Evolutionary conservation across 1,284 basidiomycete genomes (phyloP), one percentile per base, ranked within the genome.

Genomic region (Golubevia pallescens): DNA sequence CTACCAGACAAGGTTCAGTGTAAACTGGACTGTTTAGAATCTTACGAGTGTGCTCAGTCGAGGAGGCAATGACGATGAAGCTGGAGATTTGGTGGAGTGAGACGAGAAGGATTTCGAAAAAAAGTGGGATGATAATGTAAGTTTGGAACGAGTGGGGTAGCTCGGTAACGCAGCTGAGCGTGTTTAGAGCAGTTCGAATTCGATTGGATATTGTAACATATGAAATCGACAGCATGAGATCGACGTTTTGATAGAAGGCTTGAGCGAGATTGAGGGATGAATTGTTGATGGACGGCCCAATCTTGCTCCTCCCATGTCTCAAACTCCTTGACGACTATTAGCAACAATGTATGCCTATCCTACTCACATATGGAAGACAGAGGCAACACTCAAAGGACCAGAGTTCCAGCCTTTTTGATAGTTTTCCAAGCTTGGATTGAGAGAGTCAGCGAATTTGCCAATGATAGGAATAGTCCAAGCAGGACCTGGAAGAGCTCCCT

Each of bases 1-100:
- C 89, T 52, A 97, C 94, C 19, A 99, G 91, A 86, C 94, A 97
- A 3, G 96, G 96, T 74, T 85, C 82, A 14, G 81, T 69, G 57
- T 77, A 84, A 1, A 66, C 72, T 21, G 82, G 81, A 65, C 78
- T 81, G 71, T 84, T 85, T 60, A 85, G 75, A 57, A 85, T 85
- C 71, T 82, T 85, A 58, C 82, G 74, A 5, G 82, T 74, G 59
- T 75, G 76, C 54, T 84, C 80, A 61, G 75, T 84, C 7, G 81
- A 84, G 1, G 81, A 84, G 7, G 81, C 80, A 42, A 85, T 71
- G 48, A 85, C 81, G 54, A 85, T 85, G 74, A 85, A 85, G 61
- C 80, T 82, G 70, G 19, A n/a, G n/a, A n/a, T n/a, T n/a, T n/a
- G n/a, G n/a, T n/a, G n/a, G n/a, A n/a, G n/a, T n/a, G n/a, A n/a